phyloP scores from a whole-genome alignment of 306 rosid species.

The Inga oerstediana region DNA sequence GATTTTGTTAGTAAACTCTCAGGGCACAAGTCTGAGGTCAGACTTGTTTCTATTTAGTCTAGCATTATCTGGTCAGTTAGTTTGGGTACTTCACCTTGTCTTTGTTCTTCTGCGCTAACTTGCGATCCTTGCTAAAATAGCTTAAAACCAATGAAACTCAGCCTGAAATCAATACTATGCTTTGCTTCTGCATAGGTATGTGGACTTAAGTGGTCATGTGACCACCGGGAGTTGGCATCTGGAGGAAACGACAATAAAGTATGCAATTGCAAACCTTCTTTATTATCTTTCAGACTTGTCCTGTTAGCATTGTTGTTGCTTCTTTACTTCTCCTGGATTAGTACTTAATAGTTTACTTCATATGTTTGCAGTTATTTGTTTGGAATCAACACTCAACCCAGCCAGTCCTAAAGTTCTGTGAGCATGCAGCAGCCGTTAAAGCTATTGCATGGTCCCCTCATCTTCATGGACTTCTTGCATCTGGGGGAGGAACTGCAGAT shows the following conservation, averaged over 20 bases:
- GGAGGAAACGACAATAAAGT: conserved; percentile 98
- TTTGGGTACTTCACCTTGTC: not conserved
- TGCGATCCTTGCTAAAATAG: not conserved
- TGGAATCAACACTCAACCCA: conserved; percentile 99
- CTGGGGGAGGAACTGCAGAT: conserved; percentile 99
- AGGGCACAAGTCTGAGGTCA: conserved; percentile 98
- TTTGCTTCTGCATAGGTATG: conserved; percentile 67
- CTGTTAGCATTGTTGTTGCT: conserved; percentile 19
- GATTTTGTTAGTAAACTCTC: conserved; percentile 91
- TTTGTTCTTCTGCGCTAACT: not conserved
- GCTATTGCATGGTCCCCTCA: conserved; percentile 99
- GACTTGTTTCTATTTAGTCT: conserved; percentile 30
- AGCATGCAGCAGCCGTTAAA: conserved; percentile 98
- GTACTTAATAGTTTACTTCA: conserved; percentile 26
- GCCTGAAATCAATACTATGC: conserved; percentile 27
- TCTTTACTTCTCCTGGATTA: conserved; percentile 29
- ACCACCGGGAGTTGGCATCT: conserved; percentile 97
- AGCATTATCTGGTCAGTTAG: conserved; percentile 31
- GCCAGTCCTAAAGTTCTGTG: conserved; percentile 90
- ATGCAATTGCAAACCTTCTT: conserved; percentile 40
- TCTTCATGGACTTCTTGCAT: conserved; percentile 99
- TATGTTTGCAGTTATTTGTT: conserved; percentile 70
- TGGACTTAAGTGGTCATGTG: conserved; percentile 95
- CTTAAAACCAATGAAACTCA: not conserved
- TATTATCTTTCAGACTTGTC: conserved; percentile 22